Base-by-base conservation (phyloP, 257 asterid species). In the Ballota nigra region DNA sequence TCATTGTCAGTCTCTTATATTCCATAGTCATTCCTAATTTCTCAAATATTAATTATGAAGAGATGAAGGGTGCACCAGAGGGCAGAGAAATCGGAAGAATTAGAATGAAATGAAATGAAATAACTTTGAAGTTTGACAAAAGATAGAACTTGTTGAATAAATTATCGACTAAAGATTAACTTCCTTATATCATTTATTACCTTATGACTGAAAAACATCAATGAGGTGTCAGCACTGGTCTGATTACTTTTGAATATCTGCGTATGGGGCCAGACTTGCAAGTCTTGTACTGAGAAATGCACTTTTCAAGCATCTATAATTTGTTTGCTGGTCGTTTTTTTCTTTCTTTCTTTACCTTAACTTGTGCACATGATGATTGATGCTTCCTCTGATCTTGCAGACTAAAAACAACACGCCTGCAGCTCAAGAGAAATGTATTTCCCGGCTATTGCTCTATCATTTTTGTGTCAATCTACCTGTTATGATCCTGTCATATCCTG, bases 391-490 rank as follows among this genome's bases (percentile, higher is more conserved):
- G 47, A 66, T 87, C 41, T 31, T 83, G 85, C 93, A 94, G 99
- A 71, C 83, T 13, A 94, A 94, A 82, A 91, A 84, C 79, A 94
- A 94, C 84, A 84, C 95, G 62, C 82, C 79, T 34, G 99, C 91
- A 20, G 99, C 99, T 80, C 99, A 91, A 79, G 97, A 92, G 83
- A 91, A 86, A 84, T 94, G 99, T 22, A 88, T 94, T 83, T 77
- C 85, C 80, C 88, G 86, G 69, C 88, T 94, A 64, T 57, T 94
- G 86, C 92, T 94, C 74, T 94, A 94, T 82, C 99, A 94, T 77
- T 83, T 88, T 79, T 69, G 96, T 79, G 99, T 94, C 77, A 94
- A 94, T 77, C 96, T 94, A 80, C 99, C 99, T 36, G 93, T 94
- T 43, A 94, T 94, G 97, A 79, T 91, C 79, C 63, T 87, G 23